These are phyloP conservation scores for Colletotrichum navitas DNA, from an alignment of 2,329 filamentous ascomycete species.

Conservation along the genomic window DNA sequence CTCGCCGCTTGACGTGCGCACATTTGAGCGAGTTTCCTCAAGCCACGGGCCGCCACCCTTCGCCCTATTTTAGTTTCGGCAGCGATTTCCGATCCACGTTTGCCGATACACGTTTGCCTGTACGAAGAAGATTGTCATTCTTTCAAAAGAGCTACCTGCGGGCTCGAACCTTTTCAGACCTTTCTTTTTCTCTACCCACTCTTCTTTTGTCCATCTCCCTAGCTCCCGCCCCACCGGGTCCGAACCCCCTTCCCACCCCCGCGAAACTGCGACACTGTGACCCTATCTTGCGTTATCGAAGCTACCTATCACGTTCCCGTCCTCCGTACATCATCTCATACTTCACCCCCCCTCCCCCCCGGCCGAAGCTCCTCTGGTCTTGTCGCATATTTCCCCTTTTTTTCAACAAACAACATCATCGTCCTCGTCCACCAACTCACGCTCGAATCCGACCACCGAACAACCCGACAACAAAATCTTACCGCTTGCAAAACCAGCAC, in stretches of 20 bases:
- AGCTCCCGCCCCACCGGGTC: constrained; percentile 19
- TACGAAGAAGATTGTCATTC: neutral
- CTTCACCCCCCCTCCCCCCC: no score
- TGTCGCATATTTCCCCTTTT: constrained; percentile 2
- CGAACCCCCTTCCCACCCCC: constrained; percentile 14
- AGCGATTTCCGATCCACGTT: neutral
- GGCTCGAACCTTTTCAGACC: neutral
- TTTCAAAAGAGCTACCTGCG: neutral
- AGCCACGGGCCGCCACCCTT: constrained; percentile 38
- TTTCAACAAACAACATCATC: constrained; percentile 10
- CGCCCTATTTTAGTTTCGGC: neutral
- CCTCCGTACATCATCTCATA: constrained; percentile 4
- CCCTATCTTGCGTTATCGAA: constrained; percentile 1
- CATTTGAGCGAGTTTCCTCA: constrained; percentile 56
- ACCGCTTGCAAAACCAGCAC: neutral
- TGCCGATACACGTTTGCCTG: neutral
- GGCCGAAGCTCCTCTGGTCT: neutral
- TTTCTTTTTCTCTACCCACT: neutral
- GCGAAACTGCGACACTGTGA: constrained; percentile 9
- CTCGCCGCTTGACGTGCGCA: constrained; percentile 49
- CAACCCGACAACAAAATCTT: neutral
- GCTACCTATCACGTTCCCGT: neutral
- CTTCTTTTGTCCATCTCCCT: constrained; percentile 17
- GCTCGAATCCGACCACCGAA: neutral
- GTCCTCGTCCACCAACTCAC: neutral